Evolutionary conservation across 2,329 filamentous ascomycete genomes (phyloP), one percentile per base, ranked within the genome.

Genomic region (Aspergillus sp.): DNA sequence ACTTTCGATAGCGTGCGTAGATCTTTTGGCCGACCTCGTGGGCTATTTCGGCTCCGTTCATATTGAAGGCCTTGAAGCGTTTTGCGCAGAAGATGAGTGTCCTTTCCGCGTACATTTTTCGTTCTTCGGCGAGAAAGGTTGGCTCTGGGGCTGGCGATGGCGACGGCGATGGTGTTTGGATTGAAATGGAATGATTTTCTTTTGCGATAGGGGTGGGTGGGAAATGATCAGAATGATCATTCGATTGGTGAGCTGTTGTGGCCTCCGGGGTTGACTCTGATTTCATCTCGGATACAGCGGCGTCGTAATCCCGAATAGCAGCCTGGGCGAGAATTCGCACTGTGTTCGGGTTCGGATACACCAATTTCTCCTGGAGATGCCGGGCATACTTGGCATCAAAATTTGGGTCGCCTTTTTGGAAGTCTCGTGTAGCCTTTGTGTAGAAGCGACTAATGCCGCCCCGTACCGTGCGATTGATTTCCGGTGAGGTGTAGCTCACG

Each of bases 281-380:
- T n/a, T 37, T n/a, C 5, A 13, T 53, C 45, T 55, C 34, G 20
- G 48, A 15, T 8, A 41, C 22, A 44, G 57, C 40, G 13, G 24
- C 49, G 19, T 47, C 51, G 20, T 67, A 68, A 51, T 77, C 73
- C 24, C 61, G 61, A 30, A 70, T 58, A 3, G 74, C 75, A 11
- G 64, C 67, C 56, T 70, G 69, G 1, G 70, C 66, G 52, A 77
- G 72, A 33, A 76, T 72, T 40, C 74, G 68, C 51, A 76, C 63
- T 11, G 73, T 74, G 42, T 67, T 71, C 12, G 73, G 53, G 51
- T 75, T 68, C 3, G 75, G 72, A 30, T 69, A 48, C 6, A 70
- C 67, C 5, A 68, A 56, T 47, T 74, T 74, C 24, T 60, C 60
- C 48, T 67, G 64, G 2, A 63, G 51, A 9, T 70, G 60, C 19